Evolutionary conservation across 1,139 yeast genomes (phyloP).

Genomic region (Candida frijolesensis): DNA sequence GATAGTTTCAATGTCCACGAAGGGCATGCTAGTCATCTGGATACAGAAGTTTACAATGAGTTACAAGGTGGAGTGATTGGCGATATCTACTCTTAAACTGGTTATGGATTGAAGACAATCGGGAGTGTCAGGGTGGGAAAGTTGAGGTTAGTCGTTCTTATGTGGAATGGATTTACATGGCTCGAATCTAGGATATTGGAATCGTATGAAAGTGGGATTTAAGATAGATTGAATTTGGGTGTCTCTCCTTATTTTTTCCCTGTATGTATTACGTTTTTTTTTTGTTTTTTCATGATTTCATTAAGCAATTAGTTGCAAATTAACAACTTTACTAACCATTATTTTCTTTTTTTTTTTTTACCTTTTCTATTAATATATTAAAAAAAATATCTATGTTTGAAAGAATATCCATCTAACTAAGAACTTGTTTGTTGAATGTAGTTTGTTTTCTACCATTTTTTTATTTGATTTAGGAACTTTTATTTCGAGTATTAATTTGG

Average conservation of each 20-base stretch:
- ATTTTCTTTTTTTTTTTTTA: neutral
- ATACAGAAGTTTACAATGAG: neutral
- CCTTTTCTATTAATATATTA: conserved; percentile 2
- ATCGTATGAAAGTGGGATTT: conserved; percentile 1
- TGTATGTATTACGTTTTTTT: conserved; percentile 8
- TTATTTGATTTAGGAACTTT: neutral
- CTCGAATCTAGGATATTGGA: conserved; percentile 2
- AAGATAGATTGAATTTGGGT: conserved; percentile 15
- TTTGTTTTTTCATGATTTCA: neutral
- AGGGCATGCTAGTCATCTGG: neutral
- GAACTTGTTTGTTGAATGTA: neutral
- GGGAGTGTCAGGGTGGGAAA: conserved; percentile 1
- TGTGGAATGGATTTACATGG: neutral
- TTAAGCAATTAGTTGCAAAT: conserved; percentile 4
- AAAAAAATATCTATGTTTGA: conserved; percentile 3
- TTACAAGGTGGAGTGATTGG: neutral
- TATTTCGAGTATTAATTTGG: neutral
- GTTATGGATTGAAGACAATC: neutral
- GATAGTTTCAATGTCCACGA: neutral
- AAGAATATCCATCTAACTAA: neutral
- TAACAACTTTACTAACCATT: neutral
- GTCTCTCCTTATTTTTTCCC: conserved; percentile 4
- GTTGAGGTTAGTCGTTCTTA: neutral
- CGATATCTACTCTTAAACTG: neutral
- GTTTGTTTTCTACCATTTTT: neutral